A percentile compares a stretch with the other conserved stretches of the same genome.
phyloP scores from a whole-genome alignment of 2,329 filamentous ascomycete genomes.

The Rhynchosporium agropyri region DNA sequence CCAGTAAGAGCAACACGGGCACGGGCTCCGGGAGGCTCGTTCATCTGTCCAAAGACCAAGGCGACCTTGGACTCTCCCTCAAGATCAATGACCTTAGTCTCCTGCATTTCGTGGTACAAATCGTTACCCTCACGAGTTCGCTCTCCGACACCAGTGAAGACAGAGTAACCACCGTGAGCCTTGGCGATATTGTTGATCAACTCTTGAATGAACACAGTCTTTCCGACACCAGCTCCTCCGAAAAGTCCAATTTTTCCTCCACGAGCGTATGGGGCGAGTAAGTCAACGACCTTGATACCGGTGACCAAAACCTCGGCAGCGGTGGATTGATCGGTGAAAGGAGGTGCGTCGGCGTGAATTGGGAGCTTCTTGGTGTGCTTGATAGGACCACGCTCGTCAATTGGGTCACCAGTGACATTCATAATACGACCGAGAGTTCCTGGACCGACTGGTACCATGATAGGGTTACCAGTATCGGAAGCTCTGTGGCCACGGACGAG shows the following conservation, averaged over 20 bases:
- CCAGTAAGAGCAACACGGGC: constrained; percentile 99
- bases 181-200: constrained; percentile 99
- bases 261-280: constrained; percentile 98
- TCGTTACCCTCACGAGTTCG: constrained; percentile 99
- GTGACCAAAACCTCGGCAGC: constrained; percentile 95
- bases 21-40: constrained; percentile 99
- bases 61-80: constrained; percentile 99
- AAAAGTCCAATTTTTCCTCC: constrained; percentile 99
- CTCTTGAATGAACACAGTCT: constrained; percentile 99
- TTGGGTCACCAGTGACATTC: constrained; percentile 99
- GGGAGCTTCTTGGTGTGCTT: constrained; percentile 85
- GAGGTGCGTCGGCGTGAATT: constrained; percentile 92
- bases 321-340: constrained; percentile 95
- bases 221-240: constrained; percentile 99
- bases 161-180: constrained; percentile 99
- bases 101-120: constrained; percentile 99
- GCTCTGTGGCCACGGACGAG: constrained; percentile 89
- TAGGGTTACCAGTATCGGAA: constrained; percentile 88
- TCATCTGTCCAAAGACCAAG: constrained; percentile 99
- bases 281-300: constrained; percentile 99
- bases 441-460: constrained; percentile 93
- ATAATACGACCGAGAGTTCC: constrained; percentile 98
- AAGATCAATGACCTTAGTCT: constrained; percentile 98
- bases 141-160: constrained; percentile 99
- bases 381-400: constrained; percentile 98